Evolutionary conservation across 2,329 filamentous ascomycete species (phyloP).

Genomic region (Paraconiothyrium sp.): DNA sequence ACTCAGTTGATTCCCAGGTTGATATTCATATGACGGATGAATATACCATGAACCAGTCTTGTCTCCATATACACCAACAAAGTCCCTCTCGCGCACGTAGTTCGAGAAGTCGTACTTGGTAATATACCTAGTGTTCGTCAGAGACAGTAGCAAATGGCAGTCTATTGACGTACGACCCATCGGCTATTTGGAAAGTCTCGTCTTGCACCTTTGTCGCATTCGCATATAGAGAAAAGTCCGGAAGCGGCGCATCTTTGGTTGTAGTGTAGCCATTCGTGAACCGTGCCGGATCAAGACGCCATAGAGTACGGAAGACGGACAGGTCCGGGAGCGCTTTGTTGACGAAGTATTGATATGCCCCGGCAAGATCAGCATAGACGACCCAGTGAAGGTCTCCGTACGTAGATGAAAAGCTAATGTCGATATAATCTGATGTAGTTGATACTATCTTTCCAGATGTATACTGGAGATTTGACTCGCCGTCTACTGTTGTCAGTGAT

Average conservation of each 20-base stretch:
- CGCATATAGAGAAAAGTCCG: conserved; percentile 52
- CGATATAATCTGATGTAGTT: conserved; percentile 50
- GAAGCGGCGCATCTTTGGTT: conserved; percentile 54
- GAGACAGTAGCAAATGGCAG: background rate
- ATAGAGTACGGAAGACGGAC: conserved; percentile 58
- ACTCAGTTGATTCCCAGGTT: conserved; percentile 59
- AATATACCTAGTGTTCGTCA: conserved; percentile 45
- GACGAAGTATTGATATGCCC: conserved; percentile 62
- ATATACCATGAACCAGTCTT: conserved; percentile 59
- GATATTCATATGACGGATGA: conserved; percentile 35
- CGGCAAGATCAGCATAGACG: conserved; percentile 54
- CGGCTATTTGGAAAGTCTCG: conserved; percentile 56
- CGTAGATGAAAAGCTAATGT: conserved; percentile 54
- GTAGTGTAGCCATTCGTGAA: conserved; percentile 57
- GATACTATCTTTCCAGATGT: conserved; percentile 51
- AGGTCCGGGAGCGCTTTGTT: conserved; percentile 56
- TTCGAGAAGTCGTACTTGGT: conserved; percentile 59
- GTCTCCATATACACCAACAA: conserved; percentile 58
- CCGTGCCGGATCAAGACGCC: conserved; percentile 56
- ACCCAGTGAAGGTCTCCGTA: conserved; percentile 61
- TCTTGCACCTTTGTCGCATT: conserved; percentile 57
- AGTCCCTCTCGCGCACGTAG: conserved; percentile 50
- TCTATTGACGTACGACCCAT: conserved; percentile 39
- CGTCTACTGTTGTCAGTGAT: conserved; percentile 26
- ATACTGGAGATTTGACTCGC: conserved; percentile 54